phyloP scores from a whole-genome alignment of 345 rosid species.

The Ceriops decandra region DNA sequence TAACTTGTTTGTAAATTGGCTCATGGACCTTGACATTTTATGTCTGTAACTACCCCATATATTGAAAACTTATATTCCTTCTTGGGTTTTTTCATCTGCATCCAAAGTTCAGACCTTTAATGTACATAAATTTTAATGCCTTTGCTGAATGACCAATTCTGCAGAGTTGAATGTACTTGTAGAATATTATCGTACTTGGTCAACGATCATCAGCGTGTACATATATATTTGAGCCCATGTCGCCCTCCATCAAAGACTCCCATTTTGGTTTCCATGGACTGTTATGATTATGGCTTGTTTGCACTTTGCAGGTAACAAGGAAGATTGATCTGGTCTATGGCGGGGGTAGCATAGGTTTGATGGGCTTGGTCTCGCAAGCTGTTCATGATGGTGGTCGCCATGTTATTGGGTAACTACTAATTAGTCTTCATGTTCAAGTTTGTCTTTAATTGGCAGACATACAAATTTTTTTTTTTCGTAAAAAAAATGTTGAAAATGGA shows the following conservation, averaged over 20 bases:
- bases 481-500: constrained; percentile 8
- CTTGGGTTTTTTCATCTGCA: neutral
- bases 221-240: too few species aligned
- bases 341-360: constrained; percentile 99
- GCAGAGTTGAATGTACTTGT: constrained; percentile 3
- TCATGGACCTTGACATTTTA: constrained; percentile 10
- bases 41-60: neutral
- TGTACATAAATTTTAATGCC: neutral
- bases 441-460: neutral
- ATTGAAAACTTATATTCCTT: neutral
- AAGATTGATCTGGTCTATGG: constrained; percentile 98
- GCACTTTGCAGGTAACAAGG: constrained; percentile 70
- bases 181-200: too few species aligned
- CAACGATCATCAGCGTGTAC: too few species aligned
- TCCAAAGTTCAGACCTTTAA: neutral
- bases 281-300: constrained; percentile 13
- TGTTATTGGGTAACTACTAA: constrained; percentile 77
- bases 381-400: constrained; percentile 99
- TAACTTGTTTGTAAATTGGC: constrained; percentile 14
- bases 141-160: neutral
- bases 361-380: constrained; percentile 98
- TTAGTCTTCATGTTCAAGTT: neutral
- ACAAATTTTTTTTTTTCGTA: neutral
- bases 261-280: constrained; percentile 11
- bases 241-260: too few species aligned